Base-by-base conservation (phyloP, 495 filamentous ascomycete species). In the Chaetomium cochliodes region DNA sequence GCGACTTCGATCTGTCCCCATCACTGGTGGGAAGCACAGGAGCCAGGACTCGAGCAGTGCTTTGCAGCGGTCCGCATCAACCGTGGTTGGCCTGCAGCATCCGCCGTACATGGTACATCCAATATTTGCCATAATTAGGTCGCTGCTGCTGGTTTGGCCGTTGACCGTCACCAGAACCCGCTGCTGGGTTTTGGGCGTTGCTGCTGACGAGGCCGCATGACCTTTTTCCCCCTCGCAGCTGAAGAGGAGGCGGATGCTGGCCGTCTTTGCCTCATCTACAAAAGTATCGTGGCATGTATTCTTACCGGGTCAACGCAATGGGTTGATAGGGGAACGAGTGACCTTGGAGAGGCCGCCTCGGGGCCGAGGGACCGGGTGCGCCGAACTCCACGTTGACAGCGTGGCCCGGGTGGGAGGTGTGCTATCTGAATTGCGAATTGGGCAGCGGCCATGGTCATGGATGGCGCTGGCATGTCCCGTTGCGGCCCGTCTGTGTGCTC, bases 71-170 rank as follows among this genome's bases (percentile, higher is more conserved):
- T 37, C 66, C 60, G 54, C 60, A 42, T 30, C 65, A 49, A 37
- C 56, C 65, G 59, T 74, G 72, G 70, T 73, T 74, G 70, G 70
- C 59, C 64, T 72, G 61, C 70, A 55, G 47, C 52, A 68, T 39
- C 62, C 61, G 62, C 18, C 69, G 69, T 72, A 73, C 71, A 75
- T 70, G 69, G 69, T 68, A 70, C 67, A 72, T 71, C 56, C 73
- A 71, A 73, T 70, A 72, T 75, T 73, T 72, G 74, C 73, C 73
- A 75, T 76, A 75, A 72, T 76, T 74, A 74, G 74, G 70, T 69
- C 58, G 63, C 64, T 59, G 66, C 61, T 69, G 61, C 50, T 53
- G 50, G 55, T 67, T 57, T 62, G 60, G 66, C 56, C 63, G 64
- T 60, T 66, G 66, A 70, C 41, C 60, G 51, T 60, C 67, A 66